A percentile compares a stretch with the other conserved stretches of the same genome.
phyloP scores from a whole-genome alignment of 371 early-diverging fungal species.

The Mucor velutinosus region DNA sequence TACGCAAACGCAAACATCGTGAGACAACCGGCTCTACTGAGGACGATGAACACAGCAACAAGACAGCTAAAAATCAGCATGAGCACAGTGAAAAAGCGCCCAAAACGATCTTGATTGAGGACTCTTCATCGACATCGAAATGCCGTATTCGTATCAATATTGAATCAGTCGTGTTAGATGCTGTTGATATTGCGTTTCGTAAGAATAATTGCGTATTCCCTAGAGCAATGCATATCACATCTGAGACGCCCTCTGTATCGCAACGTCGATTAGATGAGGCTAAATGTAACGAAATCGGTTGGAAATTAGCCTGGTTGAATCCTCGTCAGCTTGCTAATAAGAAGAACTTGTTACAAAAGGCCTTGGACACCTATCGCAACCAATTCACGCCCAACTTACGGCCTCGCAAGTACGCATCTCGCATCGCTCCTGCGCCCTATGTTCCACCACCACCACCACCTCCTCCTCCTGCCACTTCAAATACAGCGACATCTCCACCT shows the following conservation, averaged over 20 bases:
- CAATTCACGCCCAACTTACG: slow-evolving; percentile 42
- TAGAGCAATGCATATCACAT: slow-evolving; percentile 38
- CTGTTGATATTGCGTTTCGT: slow-evolving; percentile 41
- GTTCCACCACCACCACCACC: background rate
- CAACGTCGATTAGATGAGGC: slow-evolving; percentile 46
- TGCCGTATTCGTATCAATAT: slow-evolving; percentile 49
- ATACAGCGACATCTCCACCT: background rate
- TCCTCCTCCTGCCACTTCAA: background rate
- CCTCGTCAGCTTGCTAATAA: slow-evolving; percentile 51
- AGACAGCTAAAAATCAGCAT: background rate
- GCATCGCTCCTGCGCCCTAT: slow-evolving; percentile 33
- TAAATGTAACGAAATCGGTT: slow-evolving; percentile 52
- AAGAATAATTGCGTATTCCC: slow-evolving; percentile 53
- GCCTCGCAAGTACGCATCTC: slow-evolving; percentile 43
- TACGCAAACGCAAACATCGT: slow-evolving; percentile 42
- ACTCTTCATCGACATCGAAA: slow-evolving; percentile 17
- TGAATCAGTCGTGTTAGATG: slow-evolving; percentile 43
- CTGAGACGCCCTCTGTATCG: slow-evolving; percentile 25
- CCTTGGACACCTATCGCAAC: slow-evolving; percentile 45
- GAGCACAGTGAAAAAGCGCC: slow-evolving; percentile 15
- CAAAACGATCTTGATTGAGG: slow-evolving; percentile 30
- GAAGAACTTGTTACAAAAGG: slow-evolving; percentile 47
- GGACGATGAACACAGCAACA: background rate
- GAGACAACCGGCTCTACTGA: slow-evolving; percentile 1
- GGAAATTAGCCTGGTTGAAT: slow-evolving; percentile 57